Base-by-base conservation (phyloP, 2,329 filamentous ascomycete genomes). In the Monilinia aucupariae region DNA sequence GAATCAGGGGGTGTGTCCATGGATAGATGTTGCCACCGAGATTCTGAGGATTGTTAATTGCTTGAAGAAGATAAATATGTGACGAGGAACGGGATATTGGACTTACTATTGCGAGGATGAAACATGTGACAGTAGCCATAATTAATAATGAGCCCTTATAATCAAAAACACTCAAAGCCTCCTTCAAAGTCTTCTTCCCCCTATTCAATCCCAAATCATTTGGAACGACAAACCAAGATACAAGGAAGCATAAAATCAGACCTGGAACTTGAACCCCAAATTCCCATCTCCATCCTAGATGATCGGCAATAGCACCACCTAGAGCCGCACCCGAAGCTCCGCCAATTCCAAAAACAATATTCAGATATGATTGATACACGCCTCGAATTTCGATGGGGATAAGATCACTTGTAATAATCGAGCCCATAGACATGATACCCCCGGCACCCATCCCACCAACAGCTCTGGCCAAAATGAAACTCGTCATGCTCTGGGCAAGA, bases 391-490 rank as follows among this genome's bases (percentile, higher is more conserved):
- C 83, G 67, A 92, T 89, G 1, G 87, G 87, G 43, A 92, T 87
- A 54, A 91, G 75, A 73, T 92, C 89, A 63, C 86, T 88, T 22
- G 87, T 85, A 65, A 91, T 85, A 61, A 92, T 90, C 7, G 81
- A 85, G 1, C 83, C 87, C 76, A 91, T 79, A 0, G 85, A 83
- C 75, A 90, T 81, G 55, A 88, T 80, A 0, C 88, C 89, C 0
- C 89, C 90, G 0, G 88, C 90, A 1, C 88, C 89, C 4, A 92
- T 74, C 0, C 90, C 90, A 65, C 87, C 90, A 8, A 89, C 76
- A 0, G 88, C 88, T 67, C 89, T 76, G 37, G 89, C 89, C 0
- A 85, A 73, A 65, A 92, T 90, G 69, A 92, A 86, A 66, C 82
- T 83, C n/a, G 82, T 78, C 71, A 93, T 88, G 71, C 81, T 85